Base-by-base conservation (phyloP, 2,329 filamentous ascomycete genomes). In the Sclerotinia spermophila region DNA sequence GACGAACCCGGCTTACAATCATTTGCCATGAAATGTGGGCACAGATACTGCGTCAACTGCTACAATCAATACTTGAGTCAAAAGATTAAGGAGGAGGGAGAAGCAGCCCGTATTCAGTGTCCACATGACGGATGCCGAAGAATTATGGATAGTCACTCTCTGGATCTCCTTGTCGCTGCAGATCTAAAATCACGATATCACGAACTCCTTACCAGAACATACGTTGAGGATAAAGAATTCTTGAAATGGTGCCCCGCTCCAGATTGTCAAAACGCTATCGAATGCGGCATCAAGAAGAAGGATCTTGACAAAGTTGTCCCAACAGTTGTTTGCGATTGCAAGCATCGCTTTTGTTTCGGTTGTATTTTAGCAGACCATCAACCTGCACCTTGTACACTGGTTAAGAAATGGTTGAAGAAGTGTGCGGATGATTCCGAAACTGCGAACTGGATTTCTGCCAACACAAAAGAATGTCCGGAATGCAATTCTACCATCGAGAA, bases 401-500 rank as follows among this genome's bases (percentile, higher is more conserved):
- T 98, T 67, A 97, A 96, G 85, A 91, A 88, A 79, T 99, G 96
- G 96, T 82, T 99, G 19, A 97, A 97, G 84, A 99, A 99, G 80
- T 99, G 96, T 79, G 96, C 96, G 71, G 96, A 99, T 79, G 96
- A 99, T 79, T 97, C 93, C 0, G 96, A 99, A 81, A 99, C 96
- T 0, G 95, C 96, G 5, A 99, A 99, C 81, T 99, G 96, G 96
- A 99, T 99, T 73, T 97, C 95, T 0, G 96, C 96, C 61, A 97
- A 99, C 80, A 99, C 96, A 2, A 99, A 99, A 80, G 96, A 99
- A 80, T 99, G 96, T 74, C 95, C 96, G 0, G 96, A 92, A 80
- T 99, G 96, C 81, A 89, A 93, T 76, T 98, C 95, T 2, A 99
- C 96, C 0, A 99, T 99, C 59, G 96, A 99, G 82, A 99, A 99